Percentiles rank a stretch among this genome's conserved stretches.
Evolutionary conservation across 2,329 filamentous ascomycete genomes (phyloP).

Genomic region (Ceratocystis huliohia): DNA sequence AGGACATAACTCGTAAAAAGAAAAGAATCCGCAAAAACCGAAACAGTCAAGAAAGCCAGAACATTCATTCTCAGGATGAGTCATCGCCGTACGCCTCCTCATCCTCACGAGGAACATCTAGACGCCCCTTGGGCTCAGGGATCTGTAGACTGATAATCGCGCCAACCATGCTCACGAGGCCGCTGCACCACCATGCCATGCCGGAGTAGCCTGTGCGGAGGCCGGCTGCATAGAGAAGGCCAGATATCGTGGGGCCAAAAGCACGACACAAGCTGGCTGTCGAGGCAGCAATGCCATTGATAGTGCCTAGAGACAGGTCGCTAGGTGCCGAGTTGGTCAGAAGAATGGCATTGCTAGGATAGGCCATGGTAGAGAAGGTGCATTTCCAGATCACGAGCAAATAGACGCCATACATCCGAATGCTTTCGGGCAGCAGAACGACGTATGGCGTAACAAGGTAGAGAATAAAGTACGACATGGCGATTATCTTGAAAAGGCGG

Average conservation of each 20-base stretch:
- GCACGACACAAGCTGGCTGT: constrained; percentile 80
- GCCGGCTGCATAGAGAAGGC: constrained; percentile 69
- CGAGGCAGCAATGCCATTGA: constrained; percentile 86
- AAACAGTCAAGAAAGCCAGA: background rate
- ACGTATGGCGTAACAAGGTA: constrained; percentile 85
- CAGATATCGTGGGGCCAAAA: constrained; percentile 78
- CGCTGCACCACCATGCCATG: constrained; percentile 86
- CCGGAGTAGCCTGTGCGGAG: constrained; percentile 71
- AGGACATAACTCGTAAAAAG: constrained; percentile 2
- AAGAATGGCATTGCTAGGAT: constrained; percentile 80
- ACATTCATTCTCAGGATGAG: background rate
- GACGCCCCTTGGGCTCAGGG: constrained; percentile 44
- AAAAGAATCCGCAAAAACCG: constrained; percentile 15
- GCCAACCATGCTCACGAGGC: constrained; percentile 60
- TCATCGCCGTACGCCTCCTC: constrained; percentile 27
- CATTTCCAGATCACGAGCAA: constrained; percentile 78
- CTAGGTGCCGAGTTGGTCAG: constrained; percentile 79
- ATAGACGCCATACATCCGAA: constrained; percentile 66
- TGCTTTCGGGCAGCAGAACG: constrained; percentile 59
- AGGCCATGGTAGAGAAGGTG: constrained; percentile 79
- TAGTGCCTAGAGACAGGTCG: constrained; percentile 70
- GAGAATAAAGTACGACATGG: constrained; percentile 71
- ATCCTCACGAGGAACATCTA: constrained; percentile 30
- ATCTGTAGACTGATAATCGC: constrained; percentile 65
- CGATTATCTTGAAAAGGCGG: constrained; percentile 67